Base-by-base conservation (phyloP, 2,329 filamentous ascomycete genomes). In the Exophiala mesophila region DNA sequence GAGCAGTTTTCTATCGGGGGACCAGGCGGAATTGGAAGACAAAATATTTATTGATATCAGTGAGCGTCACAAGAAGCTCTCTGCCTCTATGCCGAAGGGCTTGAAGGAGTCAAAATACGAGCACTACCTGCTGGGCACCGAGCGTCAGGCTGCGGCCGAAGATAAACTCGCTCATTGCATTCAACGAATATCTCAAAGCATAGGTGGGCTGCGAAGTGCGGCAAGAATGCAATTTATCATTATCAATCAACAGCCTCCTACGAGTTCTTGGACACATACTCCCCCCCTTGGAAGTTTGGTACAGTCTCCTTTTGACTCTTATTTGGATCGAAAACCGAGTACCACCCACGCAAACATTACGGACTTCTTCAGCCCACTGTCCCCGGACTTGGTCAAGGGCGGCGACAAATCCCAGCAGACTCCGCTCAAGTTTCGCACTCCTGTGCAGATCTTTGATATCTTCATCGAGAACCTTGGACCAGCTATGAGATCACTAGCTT, bases 401-500 rank as follows among this genome's bases (percentile, higher is more conserved):
- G 74, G 82, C 46, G 82, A 83, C 8, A 38, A 13, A 18, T 12
- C 32, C 7, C 53, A 59, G 26, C 24, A 42, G 10, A 29, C 37
- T 24, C 13, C 37, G 8, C 19, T 15, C 23, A 20, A 38, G 5
- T 76, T 79, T 44, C 72, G 70, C 26, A 76, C 78, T 2, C 80
- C 89, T 1, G 79, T 84, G 0, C 88, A 95, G 45, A 94, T 97
- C 52, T 97, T 97, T 60, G 81, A 88, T 8, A 74, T 89, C 4
- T 98, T 97, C 63, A 95, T 98, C 46, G 73, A 77, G 15, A 80
- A 92, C 53, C 71, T 98, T 16, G 92, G 92, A 0, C 92, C 92
- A 1, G 92, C 90, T 0, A 94, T 96, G 81, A 94, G 95, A 63
- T 96, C 90, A 0, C 69, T 98, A n/a, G 87, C 88, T 2, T 92